Evolutionary conservation across 805 yeast genomes (phyloP), one percentile per base, ranked within the genome.

Genomic region (Metschnikowia colocasiae): DNA sequence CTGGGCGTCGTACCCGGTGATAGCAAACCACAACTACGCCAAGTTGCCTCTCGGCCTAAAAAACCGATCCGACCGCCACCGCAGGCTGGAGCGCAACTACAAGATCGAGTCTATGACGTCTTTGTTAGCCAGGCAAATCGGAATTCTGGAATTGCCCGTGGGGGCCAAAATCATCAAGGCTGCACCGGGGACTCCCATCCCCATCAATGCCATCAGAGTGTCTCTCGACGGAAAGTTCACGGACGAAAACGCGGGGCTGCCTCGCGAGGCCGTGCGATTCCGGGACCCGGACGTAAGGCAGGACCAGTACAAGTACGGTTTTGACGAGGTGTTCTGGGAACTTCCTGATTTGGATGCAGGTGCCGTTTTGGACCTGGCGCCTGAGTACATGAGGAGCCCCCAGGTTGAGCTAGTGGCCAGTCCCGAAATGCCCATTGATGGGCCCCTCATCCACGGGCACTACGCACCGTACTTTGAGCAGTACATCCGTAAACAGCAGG

Each of bases 181-280:
- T 0, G 61, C 55, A 13, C 64, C 63, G 2, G 69, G 69, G 1
- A 50, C 55, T 48, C 54, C 51, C 7, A 41, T 64, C 8, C 71
- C 73, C 3, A 42, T 47, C 2, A 67, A 67, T 22, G 70, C 71
- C 7, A 58, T 64, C 6, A 60, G 64, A 2, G 44, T 63, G 6
- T 56, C 56, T 9, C 36, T 51, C 20, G 49, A 49, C 7, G 53
- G 40, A 8, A 40, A 30, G 23, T 18, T 29, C 6, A 30, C 18
- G 2, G 43, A 40, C 36, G 43, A 40, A 15, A 40, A 40, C 36
- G 31, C 32, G 22, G 33, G 10, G 13, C 27, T n/a, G 36, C 12
- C 27, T 10, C 43, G 43, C 3, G 35, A 30, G 4, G 22, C 9
- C 1, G 30, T 31, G 7, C 18, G 35, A 7, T 40, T 31, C 23